A percentile compares a stretch with the other conserved stretches of the same genome.
Evolutionary conservation across 371 early-diverging fungal species (phyloP).

Genomic region (Globomyces sp.): DNA sequence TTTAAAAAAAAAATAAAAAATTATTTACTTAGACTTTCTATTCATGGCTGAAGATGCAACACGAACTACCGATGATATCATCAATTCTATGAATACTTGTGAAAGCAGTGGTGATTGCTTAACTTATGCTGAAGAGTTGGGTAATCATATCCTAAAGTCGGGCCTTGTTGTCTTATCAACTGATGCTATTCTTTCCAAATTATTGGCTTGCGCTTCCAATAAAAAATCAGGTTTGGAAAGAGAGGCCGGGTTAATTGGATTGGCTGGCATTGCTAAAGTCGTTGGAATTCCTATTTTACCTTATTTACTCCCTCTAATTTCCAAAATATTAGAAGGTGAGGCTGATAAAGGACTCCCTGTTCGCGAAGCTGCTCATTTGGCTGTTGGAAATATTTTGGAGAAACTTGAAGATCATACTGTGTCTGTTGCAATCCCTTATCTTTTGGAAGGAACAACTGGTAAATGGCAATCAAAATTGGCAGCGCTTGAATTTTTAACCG

Average conservation of each 20-base stretch:
- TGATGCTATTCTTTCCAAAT: conserved; percentile 54
- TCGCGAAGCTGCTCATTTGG: conserved; percentile 69
- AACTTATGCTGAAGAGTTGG: conserved; percentile 31
- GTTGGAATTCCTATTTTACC: conserved; percentile 57
- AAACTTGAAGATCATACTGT: conserved; percentile 60
- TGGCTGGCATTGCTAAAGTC: conserved; percentile 62
- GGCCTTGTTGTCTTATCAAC: conserved; percentile 58
- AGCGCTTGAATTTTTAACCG: conserved; percentile 57
- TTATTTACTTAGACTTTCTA: too few species aligned
- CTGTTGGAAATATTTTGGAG: conserved; percentile 53
- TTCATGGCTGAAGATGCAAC: not conserved
- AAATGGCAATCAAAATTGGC: conserved; percentile 79
- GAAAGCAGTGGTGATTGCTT: conserved; percentile 40
- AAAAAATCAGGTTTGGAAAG: conserved; percentile 70
- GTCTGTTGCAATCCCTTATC: conserved; percentile 55
- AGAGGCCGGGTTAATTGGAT: conserved; percentile 69
- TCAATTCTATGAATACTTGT: conserved; percentile 25
- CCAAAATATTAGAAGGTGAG: conserved; percentile 60
- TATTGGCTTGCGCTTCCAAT: conserved; percentile 58
- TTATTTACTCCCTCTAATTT: conserved; percentile 44
- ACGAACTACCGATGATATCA: not conserved
- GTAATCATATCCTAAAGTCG: conserved; percentile 24
- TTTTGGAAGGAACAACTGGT: conserved; percentile 62
- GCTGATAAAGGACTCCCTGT: conserved; percentile 73
- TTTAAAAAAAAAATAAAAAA: too few species aligned